Evolutionary conservation across 2,329 filamentous ascomycete species (phyloP).

Genomic region (Sarocladium oryzae): DNA sequence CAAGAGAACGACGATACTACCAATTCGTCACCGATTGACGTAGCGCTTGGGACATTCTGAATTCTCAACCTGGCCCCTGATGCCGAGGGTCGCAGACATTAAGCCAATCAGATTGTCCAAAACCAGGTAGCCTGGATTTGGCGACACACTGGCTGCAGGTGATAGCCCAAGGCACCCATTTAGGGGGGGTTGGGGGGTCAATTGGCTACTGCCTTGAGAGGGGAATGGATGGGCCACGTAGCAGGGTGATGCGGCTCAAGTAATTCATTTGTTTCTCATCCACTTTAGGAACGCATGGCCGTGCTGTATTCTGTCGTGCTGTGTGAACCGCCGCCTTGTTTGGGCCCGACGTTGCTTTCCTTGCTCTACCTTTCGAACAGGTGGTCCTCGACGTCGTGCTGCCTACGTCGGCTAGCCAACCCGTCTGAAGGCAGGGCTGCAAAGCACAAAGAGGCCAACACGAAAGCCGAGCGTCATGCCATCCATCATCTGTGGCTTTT

Average conservation of each 20-base stretch:
- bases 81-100: not conserved
- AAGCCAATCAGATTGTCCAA: not conserved
- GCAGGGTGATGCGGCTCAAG: constrained; percentile 6
- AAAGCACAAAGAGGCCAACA: too few relatives aligned
- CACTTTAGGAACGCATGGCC: too few relatives aligned
- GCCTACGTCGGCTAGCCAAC: not conserved
- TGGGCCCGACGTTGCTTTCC: too few relatives aligned
- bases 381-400: not conserved
- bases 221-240: not conserved
- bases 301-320: too few relatives aligned
- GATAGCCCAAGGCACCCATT: constrained; percentile 7
- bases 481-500: not conserved
- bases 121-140: constrained; percentile 5
- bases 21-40: not conserved
- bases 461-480: too few relatives aligned
- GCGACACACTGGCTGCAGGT: constrained; percentile 1
- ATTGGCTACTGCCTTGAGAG: constrained; percentile 1
- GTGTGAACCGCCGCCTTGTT: too few relatives aligned
- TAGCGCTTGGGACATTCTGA: not conserved
- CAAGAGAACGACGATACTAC: not conserved
- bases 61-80: not conserved
- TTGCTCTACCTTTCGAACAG: not conserved
- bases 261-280: not conserved
- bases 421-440: not conserved
- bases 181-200: not conserved